Percentiles rank a stretch among this genome's conserved stretches.
These are phyloP conservation scores for Cytospora schulzeri DNA, from an alignment of 2,329 filamentous ascomycete genomes.

Conservation along the genomic window DNA sequence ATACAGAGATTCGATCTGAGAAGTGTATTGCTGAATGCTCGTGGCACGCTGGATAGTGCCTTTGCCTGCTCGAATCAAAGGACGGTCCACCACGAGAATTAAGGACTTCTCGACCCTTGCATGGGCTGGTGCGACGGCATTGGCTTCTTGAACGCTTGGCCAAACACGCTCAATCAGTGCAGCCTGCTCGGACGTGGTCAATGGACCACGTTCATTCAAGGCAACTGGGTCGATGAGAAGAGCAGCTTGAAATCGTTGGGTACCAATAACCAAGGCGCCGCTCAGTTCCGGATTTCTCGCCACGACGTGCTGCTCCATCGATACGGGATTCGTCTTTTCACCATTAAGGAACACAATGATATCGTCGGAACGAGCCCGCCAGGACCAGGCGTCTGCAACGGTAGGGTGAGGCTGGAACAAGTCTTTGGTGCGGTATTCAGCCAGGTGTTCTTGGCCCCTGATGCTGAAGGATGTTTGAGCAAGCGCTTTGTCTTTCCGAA, in stretches of 20 bases:
- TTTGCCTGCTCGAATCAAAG: slow-evolving; percentile 48
- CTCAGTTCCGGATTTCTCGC: slow-evolving; percentile 21
- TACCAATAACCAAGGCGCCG: slow-evolving; percentile 5
- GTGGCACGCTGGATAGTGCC: slow-evolving; percentile 33
- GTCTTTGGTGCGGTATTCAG: slow-evolving; percentile 33
- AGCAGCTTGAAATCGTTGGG: slow-evolving; percentile 1
- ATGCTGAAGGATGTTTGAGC: slow-evolving; percentile 18
- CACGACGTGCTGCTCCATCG: slow-evolving; percentile 33
- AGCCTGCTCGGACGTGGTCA: slow-evolving; percentile 33
- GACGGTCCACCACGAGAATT: slow-evolving; percentile 43
- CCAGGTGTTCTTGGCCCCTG: slow-evolving; percentile 29
- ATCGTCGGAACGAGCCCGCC: slow-evolving; percentile 35
- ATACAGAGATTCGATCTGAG: slow-evolving; percentile 12
- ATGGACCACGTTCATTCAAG: neutral
- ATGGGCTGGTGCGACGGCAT: slow-evolving; percentile 13
- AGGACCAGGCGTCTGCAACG: slow-evolving; percentile 33
- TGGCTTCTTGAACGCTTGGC: slow-evolving; percentile 17
- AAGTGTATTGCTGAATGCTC: slow-evolving; percentile 36
- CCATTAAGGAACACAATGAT: slow-evolving; percentile 37
- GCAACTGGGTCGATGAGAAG: slow-evolving; percentile 43
- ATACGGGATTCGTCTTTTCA: slow-evolving; percentile 36
- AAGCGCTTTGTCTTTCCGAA: neutral
- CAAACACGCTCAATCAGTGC: slow-evolving; percentile 23
- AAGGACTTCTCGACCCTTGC: slow-evolving; percentile 42
- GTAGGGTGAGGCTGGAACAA: slow-evolving; percentile 28